phyloP scores from a whole-genome alignment of 805 yeast species.

The Suhomyces vadensis region DNA sequence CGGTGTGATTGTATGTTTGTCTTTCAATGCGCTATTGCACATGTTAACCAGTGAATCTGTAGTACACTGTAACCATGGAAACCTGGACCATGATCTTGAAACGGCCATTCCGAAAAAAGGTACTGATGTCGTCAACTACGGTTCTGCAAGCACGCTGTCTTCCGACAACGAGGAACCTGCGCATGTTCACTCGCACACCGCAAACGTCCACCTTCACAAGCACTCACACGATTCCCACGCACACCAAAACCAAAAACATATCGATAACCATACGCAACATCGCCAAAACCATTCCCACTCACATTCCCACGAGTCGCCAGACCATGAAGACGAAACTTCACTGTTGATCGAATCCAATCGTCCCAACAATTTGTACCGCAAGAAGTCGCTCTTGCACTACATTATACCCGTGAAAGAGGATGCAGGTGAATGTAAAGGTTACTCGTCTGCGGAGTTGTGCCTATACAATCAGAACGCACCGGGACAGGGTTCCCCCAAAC shows the following conservation, averaged over 20 bases:
- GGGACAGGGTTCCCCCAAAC: constrained; percentile 13
- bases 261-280: constrained; percentile 14
- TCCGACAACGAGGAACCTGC: not conserved
- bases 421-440: constrained; percentile 51
- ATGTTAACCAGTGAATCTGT: constrained; percentile 75
- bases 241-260: too few species aligned
- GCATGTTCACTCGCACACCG: not conserved
- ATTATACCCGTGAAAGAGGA: constrained; percentile 22
- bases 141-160: not conserved
- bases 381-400: constrained; percentile 29
- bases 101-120: constrained; percentile 7
- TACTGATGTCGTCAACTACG: constrained; percentile 14
- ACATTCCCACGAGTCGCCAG: constrained; percentile 8
- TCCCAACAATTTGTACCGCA: constrained; percentile 6
- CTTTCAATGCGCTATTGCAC: constrained; percentile 68
- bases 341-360: constrained; percentile 4
- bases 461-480: constrained; percentile 11
- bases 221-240: constrained; percentile 11
- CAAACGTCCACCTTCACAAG: too few species aligned
- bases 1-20: constrained; percentile 64
- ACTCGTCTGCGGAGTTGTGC: constrained; percentile 42
- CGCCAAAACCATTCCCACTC: constrained; percentile 19
- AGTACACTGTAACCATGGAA: constrained; percentile 80
- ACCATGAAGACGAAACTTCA: constrained; percentile 13
- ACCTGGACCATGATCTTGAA: constrained; percentile 14